Evolutionary conservation across 2,329 filamentous ascomycete genomes (phyloP).

Genomic region (Aspergillus sp.): DNA sequence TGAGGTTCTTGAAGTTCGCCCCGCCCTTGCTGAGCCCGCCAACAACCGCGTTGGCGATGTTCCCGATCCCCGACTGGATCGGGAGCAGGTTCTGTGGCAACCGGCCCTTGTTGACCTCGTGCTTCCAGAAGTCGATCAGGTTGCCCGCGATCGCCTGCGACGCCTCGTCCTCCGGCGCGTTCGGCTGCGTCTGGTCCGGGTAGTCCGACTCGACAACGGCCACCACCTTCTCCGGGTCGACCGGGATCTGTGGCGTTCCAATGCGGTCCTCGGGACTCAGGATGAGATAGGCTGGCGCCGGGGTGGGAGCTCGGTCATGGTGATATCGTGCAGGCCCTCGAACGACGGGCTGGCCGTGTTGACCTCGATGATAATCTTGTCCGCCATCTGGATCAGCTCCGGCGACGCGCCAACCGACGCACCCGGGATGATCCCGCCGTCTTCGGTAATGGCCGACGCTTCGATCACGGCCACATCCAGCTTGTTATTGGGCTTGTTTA

Average conservation of each 20-base stretch:
- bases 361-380: conserved; percentile 88
- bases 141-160: conserved; percentile 66
- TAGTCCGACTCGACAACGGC: conserved; percentile 80
- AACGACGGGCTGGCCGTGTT: conserved; percentile 80
- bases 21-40: conserved; percentile 64
- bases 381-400: conserved; percentile 80
- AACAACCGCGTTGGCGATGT: conserved; percentile 86
- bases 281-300: conserved; percentile 71
- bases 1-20: conserved; percentile 77
- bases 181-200: conserved; percentile 65
- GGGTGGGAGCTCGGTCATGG: conserved; percentile 75
- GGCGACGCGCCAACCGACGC: conserved; percentile 78
- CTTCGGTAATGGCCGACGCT: conserved; percentile 76
- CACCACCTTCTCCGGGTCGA: conserved; percentile 76
- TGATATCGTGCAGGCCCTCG: conserved; percentile 83
- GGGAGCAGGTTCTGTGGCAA: conserved; percentile 69
- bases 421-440: conserved; percentile 80
- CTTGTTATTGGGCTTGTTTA: conserved; percentile 62
- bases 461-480: conserved; percentile 80
- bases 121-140: conserved; percentile 76
- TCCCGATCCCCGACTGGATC: conserved; percentile 80
- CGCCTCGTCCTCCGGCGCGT: conserved; percentile 63
- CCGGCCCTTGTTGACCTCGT: conserved; percentile 70
- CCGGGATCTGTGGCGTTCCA: conserved; percentile 69
- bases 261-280: conserved; percentile 81